These are phyloP conservation scores for Exophiala sp. DNA, from an alignment of 2,329 filamentous ascomycete genomes.

Conservation along the genomic window DNA sequence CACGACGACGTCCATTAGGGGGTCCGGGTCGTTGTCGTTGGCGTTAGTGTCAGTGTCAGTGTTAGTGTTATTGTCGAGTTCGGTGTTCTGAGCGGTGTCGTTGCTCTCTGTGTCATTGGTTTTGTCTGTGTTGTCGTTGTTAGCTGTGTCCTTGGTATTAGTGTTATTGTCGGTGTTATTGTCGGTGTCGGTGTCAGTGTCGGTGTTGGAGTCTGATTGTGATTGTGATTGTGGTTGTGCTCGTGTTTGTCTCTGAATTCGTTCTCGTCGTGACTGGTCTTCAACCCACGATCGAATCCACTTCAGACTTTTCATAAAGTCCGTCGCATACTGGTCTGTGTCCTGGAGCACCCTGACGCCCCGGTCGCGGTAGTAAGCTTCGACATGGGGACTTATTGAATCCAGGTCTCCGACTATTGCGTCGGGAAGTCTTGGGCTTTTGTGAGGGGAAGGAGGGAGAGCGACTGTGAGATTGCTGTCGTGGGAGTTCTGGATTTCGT, in stretches of 20 bases:
- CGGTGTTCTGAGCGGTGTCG: no score
- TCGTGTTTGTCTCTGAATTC: slow-evolving; percentile 4
- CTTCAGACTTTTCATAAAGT: slow-evolving; percentile 76
- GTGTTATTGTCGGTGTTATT: slow-evolving; percentile 12
- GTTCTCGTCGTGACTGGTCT: slow-evolving; percentile 8
- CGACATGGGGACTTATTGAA: slow-evolving; percentile 61
- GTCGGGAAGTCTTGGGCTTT: slow-evolving; percentile 50
- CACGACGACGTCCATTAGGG: slow-evolving; percentile 64
- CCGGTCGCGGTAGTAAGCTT: slow-evolving; percentile 59
- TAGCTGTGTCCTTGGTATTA: slow-evolving; percentile 20
- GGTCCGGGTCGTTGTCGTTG: no score
- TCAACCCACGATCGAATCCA: slow-evolving; percentile 45
- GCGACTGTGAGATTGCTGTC: no score
- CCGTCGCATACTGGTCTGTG: slow-evolving; percentile 78
- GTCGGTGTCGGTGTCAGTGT: slow-evolving; percentile 11
- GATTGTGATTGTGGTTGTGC: no score
- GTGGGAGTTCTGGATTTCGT: neutral
- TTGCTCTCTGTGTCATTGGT: slow-evolving; percentile 15
- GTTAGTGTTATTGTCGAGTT: slow-evolving; percentile 4
- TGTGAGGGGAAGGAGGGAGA: neutral
- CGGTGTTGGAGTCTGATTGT: neutral
- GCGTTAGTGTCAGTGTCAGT: slow-evolving; percentile 18
- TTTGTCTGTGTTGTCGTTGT: slow-evolving; percentile 6
- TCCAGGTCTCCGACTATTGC: slow-evolving; percentile 87
- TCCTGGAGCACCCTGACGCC: slow-evolving; percentile 62